Evolutionary conservation across 2,329 filamentous ascomycete species (phyloP), one percentile per base, ranked within the genome.

Genomic region (Penicillium vulpinum): DNA sequence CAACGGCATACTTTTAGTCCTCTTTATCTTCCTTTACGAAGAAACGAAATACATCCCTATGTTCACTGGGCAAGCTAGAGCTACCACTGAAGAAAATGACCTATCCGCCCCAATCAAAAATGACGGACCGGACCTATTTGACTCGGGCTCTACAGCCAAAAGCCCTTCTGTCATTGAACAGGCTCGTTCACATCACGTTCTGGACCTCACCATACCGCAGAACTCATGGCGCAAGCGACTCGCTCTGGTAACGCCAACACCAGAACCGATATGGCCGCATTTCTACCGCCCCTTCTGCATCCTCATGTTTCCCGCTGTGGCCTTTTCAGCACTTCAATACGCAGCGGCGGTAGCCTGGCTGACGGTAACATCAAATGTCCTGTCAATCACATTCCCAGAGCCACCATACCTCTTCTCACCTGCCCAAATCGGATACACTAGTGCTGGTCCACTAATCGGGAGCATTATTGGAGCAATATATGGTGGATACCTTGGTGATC

Each of bases 261-360:
- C 63, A 1, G 67, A 69, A 7, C 40, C 70, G 1, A 65, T 73
- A 26, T 71, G 64, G 69, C 65, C 65, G 18, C 67, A 72, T 29
- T 69, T 65, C 43, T 70, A 69, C 35, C 69, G 70, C 13, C 72
- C 72, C 0, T 68, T 74, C 48, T 50, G 64, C 15, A 63, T 71
- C 1, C 59, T 77, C 4, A 56, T 62, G 22, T 76, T 79, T 11
- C 77, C 77, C 1, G 73, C 76, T 0, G 72, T 79, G 10, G 46
- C 75, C 24, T 78, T 75, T 49, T 73, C 73, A 0, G 73, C 68
- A 0, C 24, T 79, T 0, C 74, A 78, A 44, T 78, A 77, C 41
- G 76, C 75, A 3, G 69, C 68, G 0, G 64, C 73, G 0, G 68
- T 78, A 2, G 70, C 67, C n/a, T 74, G 71, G 70, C 62, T 77